Percentiles rank a stretch among this genome's conserved stretches.
Evolutionary conservation across 345 rosid species (phyloP).

Genomic region (Pistacia vera): DNA sequence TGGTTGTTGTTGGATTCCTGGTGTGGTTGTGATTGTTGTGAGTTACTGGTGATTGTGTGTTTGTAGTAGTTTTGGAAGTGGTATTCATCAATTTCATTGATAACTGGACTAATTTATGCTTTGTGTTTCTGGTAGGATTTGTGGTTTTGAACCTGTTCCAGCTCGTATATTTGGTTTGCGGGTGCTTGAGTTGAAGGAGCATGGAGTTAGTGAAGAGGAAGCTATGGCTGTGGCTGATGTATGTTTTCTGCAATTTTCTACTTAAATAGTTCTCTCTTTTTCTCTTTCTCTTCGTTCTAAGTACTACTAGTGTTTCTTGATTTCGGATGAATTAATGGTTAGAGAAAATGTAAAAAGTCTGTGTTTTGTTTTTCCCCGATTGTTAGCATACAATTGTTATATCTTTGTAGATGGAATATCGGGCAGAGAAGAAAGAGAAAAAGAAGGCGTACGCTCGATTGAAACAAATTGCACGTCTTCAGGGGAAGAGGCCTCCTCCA

Average conservation of each 20-base stretch:
- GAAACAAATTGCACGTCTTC: constrained; percentile 61
- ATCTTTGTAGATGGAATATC: constrained; percentile 66
- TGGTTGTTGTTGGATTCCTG: too few relatives aligned
- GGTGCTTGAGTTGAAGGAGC: constrained; percentile 75
- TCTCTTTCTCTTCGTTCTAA: not conserved
- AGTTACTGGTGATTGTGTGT: too few relatives aligned
- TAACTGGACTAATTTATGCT: constrained; percentile 12
- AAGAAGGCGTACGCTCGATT: constrained; percentile 72
- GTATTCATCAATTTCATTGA: not conserved
- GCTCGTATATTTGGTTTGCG: constrained; percentile 77
- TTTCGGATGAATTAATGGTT: not conserved
- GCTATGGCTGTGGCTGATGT: constrained; percentile 87
- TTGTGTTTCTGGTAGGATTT: constrained; percentile 47
- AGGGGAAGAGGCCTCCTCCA: constrained; percentile 77
- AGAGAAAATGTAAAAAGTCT: not conserved
- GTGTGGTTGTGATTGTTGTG: too few relatives aligned
- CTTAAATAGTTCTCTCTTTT: not conserved
- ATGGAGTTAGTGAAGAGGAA: constrained; percentile 71
- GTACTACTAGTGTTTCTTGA: not conserved
- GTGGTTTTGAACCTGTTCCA: constrained; percentile 66
- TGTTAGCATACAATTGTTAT: not conserved
- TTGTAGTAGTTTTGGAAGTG: too few relatives aligned
- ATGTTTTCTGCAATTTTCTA: constrained; percentile 24
- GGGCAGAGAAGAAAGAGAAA: constrained; percentile 56
- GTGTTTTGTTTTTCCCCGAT: not conserved